phyloP scores from a whole-genome alignment of 1,284 basidiomycete species.

The Blastosporella zonata region DNA sequence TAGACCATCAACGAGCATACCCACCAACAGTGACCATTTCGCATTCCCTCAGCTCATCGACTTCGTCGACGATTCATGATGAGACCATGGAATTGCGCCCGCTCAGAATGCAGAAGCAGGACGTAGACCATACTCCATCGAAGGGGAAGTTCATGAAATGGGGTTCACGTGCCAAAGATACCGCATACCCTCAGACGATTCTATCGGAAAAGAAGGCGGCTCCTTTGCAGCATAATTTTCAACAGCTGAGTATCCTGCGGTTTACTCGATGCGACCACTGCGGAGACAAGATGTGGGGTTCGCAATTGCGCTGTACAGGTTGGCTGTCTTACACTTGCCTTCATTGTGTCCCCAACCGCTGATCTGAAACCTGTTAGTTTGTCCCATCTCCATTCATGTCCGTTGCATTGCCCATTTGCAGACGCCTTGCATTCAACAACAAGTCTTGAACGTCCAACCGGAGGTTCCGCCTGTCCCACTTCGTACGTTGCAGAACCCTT shows the following conservation, averaged over 20 bases:
- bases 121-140: conserved; percentile 40
- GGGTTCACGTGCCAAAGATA: conserved; percentile 48
- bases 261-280: conserved; percentile 94
- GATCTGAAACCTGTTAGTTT: conserved; percentile 40
- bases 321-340: conserved; percentile 28
- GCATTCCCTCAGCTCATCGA: conserved; percentile 34
- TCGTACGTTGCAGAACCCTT: conserved; percentile 41
- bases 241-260: conserved; percentile 84
- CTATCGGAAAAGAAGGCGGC: conserved; percentile 37
- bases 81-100: conserved; percentile 31
- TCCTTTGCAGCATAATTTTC: conserved; percentile 78
- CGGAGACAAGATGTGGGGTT: conserved; percentile 98
- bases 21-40: conserved; percentile 22
- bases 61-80: conserved; percentile 36
- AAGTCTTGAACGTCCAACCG: conserved; percentile 35
- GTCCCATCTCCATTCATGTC: conserved; percentile 71
- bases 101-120: conserved; percentile 33
- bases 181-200: conserved; percentile 22
- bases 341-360: not conserved
- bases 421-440: conserved; percentile 54
- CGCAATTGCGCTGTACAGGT: conserved; percentile 88
- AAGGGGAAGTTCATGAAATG: conserved; percentile 63
- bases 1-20: conserved; percentile 25
- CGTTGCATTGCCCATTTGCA: conserved; percentile 66
- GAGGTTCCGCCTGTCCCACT: conserved; percentile 38